Evolutionary conservation across 805 yeast genomes (phyloP).

Genomic region (fission yeast (Schizosaccharomyces pombe)): DNA sequence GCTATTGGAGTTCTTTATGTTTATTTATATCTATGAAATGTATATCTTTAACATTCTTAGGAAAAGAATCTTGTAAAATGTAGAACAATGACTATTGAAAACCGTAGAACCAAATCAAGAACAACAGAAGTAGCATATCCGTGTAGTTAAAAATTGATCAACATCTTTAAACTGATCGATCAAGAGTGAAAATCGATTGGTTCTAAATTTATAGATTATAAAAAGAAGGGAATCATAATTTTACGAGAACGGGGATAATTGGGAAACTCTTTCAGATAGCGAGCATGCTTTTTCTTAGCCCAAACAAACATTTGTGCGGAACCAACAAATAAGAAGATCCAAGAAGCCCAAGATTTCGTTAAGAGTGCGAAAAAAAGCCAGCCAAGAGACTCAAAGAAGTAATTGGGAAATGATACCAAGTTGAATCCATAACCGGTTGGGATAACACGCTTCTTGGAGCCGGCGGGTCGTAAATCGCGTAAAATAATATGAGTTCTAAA

Average conservation of each 20-base stretch:
- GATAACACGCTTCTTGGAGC: conserved; percentile 27
- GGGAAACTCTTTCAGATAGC: conserved; percentile 41
- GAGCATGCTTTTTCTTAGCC: conserved; percentile 70
- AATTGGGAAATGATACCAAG: conserved; percentile 75
- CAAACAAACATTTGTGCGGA: conserved; percentile 68
- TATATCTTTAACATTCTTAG: no score
- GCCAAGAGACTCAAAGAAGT: conserved; percentile 58
- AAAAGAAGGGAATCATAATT: conserved; percentile 53
- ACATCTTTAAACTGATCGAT: no score
- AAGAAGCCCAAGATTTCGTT: conserved; percentile 33
- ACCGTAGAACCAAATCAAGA: no score
- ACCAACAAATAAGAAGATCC: conserved; percentile 47
- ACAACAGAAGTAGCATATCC: no score
- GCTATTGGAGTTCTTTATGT: no score
- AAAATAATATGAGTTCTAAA: conserved; percentile 47
- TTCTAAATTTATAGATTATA: conserved; percentile 16
- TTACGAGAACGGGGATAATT: conserved; percentile 61
- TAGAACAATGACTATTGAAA: no score
- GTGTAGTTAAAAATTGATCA: no score
- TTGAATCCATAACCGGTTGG: conserved; percentile 73
- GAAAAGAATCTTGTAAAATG: no score
- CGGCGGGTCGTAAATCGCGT: conserved; percentile 18
- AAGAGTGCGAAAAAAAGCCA: conserved; percentile 54
- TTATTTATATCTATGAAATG: no score
- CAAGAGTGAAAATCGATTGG: no score